Percentiles rank a stretch among this genome's conserved stretches.
phyloP scores from a whole-genome alignment of 1,284 basidiomycete genomes.

The Neolentinus lepideus region DNA sequence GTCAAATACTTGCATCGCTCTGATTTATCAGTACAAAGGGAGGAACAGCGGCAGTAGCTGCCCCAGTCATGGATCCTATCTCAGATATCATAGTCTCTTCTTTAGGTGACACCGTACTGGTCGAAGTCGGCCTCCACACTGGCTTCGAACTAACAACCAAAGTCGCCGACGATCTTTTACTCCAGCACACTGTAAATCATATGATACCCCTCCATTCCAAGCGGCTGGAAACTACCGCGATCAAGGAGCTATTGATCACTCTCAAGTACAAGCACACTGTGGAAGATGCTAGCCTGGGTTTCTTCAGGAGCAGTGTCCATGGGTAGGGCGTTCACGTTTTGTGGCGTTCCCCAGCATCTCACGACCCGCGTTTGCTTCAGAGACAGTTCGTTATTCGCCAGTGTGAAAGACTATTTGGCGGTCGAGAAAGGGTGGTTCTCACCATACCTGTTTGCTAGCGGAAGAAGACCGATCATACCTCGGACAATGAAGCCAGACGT shows the following conservation, averaged over 20 bases:
- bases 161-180: conserved; percentile 47
- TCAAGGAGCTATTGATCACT: conserved; percentile 52
- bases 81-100: conserved; percentile 42
- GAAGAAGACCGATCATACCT: conserved; percentile 49
- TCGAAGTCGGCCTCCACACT: conserved; percentile 45
- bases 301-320: conserved; percentile 54
- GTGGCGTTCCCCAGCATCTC: background rate
- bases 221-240: conserved; percentile 47
- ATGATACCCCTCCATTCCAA: conserved; percentile 45
- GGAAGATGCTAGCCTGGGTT: conserved; percentile 52
- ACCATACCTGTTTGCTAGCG: conserved; percentile 58
- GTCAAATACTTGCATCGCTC: background rate
- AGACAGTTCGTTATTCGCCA: conserved; percentile 46
- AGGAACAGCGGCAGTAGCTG: conserved; percentile 48
- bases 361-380: conserved; percentile 19
- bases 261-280: conserved; percentile 54
- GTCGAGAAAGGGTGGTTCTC: conserved; percentile 64
- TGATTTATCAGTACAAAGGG: conserved; percentile 28
- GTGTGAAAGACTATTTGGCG: conserved; percentile 58
- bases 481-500: conserved; percentile 58
- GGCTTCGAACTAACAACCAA: conserved; percentile 46
- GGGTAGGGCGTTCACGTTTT: conserved; percentile 25
- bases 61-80: conserved; percentile 49
- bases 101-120: conserved; percentile 47
- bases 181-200: conserved; percentile 40